Base-by-base conservation (phyloP, 2,329 filamentous ascomycete species). In the Aureobasidium sp. region DNA sequence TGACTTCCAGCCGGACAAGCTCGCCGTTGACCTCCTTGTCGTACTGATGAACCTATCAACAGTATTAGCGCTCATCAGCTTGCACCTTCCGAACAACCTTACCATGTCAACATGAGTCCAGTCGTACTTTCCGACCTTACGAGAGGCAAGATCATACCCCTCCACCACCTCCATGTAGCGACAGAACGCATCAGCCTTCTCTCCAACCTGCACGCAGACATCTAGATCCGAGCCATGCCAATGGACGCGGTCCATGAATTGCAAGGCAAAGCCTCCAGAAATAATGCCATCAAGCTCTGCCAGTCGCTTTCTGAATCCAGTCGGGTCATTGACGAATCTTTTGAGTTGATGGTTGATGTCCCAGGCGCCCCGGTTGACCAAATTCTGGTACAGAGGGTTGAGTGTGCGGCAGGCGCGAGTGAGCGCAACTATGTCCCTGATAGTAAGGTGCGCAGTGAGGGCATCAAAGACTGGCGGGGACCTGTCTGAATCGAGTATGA, bases 81-180 rank as follows among this genome's bases (percentile, higher is more conserved):
- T 44, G 4, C 9, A 44, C 9, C 2, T 44, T 15, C 34, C 20
- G 41, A 13, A 24, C 5, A 24, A 24, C n/a, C 57, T 43, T 34
- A 60, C 57, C 57, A 60, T 50, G 17, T 32, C 57, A 27, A 50
- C 46, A 36, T 43, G 36, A n/a, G 46, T 51, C 60, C 60, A 62
- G 6, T 20, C 8, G 24, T 62, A 62, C 60, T 56, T 47, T 29
- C 50, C 60, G 20, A 47, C 41, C 60, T 47, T 55, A 3, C 43
- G 41, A 27, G 50, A 48, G 9, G 50, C 48, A 48, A 55, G 34
- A 48, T 62, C 50, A 32, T 62, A 62, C 7, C 60, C 60, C 15
- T 62, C 60, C 15, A 55, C 51, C n/a, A 56, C 50, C 13, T 55
- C 60, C 32, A 62, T 51, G 39, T 62, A 62, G 15, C 41, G 37